Conservation (phyloP, 345 rosid species). For the Arabidopsis thaliana region DNA sequence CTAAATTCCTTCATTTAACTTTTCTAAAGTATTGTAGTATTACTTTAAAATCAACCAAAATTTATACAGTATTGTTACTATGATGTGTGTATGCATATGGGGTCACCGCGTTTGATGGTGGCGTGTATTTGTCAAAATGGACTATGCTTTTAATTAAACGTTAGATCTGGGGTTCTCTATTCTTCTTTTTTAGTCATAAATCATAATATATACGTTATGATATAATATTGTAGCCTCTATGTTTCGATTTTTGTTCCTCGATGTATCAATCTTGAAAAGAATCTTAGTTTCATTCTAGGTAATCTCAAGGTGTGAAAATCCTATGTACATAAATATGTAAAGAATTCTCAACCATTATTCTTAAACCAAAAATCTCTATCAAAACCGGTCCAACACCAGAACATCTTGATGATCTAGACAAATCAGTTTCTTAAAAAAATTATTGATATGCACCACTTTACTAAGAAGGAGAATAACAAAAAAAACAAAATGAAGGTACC, state of each 20-base stretch:
- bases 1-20: neutral
- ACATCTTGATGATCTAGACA: constrained; percentile 3
- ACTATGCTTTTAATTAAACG: constrained; percentile 27
- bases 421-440: neutral
- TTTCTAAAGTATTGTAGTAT: neutral
- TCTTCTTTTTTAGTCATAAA: neutral
- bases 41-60: neutral
- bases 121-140: constrained; percentile 33
- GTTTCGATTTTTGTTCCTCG: too few relatives aligned
- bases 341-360: neutral
- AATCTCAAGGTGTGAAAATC: neutral
- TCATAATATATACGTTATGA: neutral
- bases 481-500: neutral
- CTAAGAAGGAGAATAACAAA: neutral
- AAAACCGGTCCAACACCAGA: neutral
- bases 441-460: neutral
- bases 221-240: neutral
- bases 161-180: neutral
- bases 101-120: constrained; percentile 29
- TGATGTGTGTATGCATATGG: constrained; percentile 2
- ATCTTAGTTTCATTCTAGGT: too few relatives aligned
- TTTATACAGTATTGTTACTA: neutral
- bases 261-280: too few relatives aligned
- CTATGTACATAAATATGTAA: neutral
- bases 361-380: neutral